Evolutionary conservation across 805 yeast species (phyloP), one percentile per base, ranked within the genome.

Genomic region (Barnettozyma vustinii): DNA sequence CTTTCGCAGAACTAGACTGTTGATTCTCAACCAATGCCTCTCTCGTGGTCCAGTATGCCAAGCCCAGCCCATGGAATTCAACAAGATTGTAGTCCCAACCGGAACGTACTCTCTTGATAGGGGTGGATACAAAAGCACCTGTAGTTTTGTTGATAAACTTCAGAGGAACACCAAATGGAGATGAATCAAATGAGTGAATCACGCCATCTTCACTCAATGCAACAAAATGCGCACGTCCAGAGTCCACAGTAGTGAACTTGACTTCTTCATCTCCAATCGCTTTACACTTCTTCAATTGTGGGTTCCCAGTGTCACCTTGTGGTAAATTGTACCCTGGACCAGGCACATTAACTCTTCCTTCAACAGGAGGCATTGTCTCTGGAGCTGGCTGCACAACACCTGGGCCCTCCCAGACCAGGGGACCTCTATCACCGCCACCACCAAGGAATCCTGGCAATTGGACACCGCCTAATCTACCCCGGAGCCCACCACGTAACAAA

Each of bases 71-170:
- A 18, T 67, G 67, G 2, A 81, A 64, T 43, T 72, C 68, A 19
- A 78, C 77, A 39, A 79, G 77, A 45, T 79, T 76, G 15, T 74
- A 62, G 50, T 76, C 74, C 92, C 92, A 85, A 0, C 92, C 94
- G 16, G 87, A 83, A 12, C 72, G 70, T 9, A 81, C 73, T 53
- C 74, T 76, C 25, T 70, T 48, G 10, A 77, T 70, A 10, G 71
- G 69, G 30, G 65, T 59, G 1, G 57, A 53, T 3, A 55, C 50
- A 5, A 40, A 35, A 15, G 18, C 42, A 2, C 42, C 33, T n/a
- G 30, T 25, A n/a, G 6, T 13, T 9, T 25, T 6, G 33, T 40
- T 27, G 35, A 40, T 65, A 21, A 50, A 44, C 27, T 26, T 40
- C 30, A 48, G 21, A 13, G 51, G 48, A n/a, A 48, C 40, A 16